Conservation (phyloP, 2,329 filamentous ascomycete genomes). For the Clarireedia sp. region DNA sequence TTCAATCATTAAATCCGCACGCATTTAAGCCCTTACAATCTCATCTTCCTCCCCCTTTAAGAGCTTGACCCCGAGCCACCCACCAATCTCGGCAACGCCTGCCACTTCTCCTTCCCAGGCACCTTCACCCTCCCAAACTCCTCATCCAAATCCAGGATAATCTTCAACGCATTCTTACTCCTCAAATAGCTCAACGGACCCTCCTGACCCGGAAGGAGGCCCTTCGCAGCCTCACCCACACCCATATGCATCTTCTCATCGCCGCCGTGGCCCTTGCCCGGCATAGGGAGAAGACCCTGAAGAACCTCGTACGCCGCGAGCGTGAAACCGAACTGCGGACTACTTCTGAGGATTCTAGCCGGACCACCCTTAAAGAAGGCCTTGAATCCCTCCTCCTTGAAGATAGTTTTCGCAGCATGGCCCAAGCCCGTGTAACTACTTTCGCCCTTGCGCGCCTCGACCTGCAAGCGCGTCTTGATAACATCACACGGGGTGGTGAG, state of each 20-base stretch:
- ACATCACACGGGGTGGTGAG: constrained; percentile 96
- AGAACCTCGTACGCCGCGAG: constrained; percentile 91
- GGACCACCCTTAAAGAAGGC: constrained; percentile 99
- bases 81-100: constrained; percentile 21
- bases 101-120: constrained; percentile 24
- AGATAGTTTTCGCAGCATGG: constrained; percentile 77
- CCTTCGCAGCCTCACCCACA: constrained; percentile 53
- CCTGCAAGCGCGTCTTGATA: constrained; percentile 97
- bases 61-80: constrained; percentile 14
- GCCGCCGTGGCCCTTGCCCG: constrained; percentile 47
- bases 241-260: constrained; percentile 40
- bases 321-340: constrained; percentile 96
- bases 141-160: constrained; percentile 88
- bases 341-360: constrained; percentile 88
- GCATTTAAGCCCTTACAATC: no score
- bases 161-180: constrained; percentile 87
- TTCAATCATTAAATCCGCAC: no score
- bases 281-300: constrained; percentile 72
- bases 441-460: constrained; percentile 94
- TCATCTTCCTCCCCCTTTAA: no score
- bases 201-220: constrained; percentile 31
- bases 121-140: constrained; percentile 61
- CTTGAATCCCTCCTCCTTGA: constrained; percentile 83
- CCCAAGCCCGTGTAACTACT: constrained; percentile 77
- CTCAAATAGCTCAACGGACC: constrained; percentile 49